These are phyloP conservation scores for Aspergillus cristatus DNA, from an alignment of 495 filamentous ascomycete species.

Conservation along the genomic window DNA sequence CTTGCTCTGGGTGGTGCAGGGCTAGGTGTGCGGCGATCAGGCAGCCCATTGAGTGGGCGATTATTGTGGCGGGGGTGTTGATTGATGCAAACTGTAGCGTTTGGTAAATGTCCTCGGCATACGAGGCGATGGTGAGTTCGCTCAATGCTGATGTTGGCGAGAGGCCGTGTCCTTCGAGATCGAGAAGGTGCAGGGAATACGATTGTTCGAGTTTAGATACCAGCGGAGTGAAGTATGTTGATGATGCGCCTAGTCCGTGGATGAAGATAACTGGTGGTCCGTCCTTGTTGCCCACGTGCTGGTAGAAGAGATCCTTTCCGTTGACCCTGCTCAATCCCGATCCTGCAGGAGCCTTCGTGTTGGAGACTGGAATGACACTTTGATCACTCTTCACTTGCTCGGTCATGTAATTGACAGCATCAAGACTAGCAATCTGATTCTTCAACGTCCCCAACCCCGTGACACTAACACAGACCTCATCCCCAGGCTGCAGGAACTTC, in stretches of 20 bases:
- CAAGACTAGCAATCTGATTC: neutral
- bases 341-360: too few relatives aligned
- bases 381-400: neutral
- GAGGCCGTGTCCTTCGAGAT: conserved; percentile 42
- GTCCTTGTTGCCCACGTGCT: neutral
- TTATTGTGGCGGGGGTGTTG: conserved; percentile 10
- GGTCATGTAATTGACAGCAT: conserved; percentile 9
- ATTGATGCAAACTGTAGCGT: neutral
- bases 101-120: conserved; percentile 1
- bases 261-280: conserved; percentile 30
- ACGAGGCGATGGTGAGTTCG: conserved; percentile 27
- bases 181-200: conserved; percentile 27
- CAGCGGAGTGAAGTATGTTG: conserved; percentile 28
- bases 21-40: conserved; percentile 28
- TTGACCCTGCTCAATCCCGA: neutral
- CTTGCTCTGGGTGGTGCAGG: conserved; percentile 18
- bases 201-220: conserved; percentile 11
- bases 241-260: conserved; percentile 36
- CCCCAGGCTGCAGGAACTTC: conserved; percentile 34
- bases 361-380: neutral
- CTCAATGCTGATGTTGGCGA: conserved; percentile 35
- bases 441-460: conserved; percentile 11
- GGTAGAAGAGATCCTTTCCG: neutral
- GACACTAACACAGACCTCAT: conserved; percentile 40
- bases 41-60: conserved; percentile 37